These are phyloP conservation scores for Tieghemostelium lacteum DNA, from an alignment of 78 protist genomes.

Conservation along the genomic window DNA sequence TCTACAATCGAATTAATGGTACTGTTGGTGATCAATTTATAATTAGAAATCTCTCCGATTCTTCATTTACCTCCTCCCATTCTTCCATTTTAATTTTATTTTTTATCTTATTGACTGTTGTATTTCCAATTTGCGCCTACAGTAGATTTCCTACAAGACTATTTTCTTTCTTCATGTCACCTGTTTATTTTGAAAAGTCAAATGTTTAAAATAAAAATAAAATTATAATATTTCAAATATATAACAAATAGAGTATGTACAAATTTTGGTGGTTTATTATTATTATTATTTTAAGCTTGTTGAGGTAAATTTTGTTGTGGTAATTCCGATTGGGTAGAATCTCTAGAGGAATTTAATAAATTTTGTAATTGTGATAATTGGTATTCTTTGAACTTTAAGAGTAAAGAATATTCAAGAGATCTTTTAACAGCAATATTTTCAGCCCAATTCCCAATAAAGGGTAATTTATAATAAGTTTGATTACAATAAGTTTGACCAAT, in stretches of 20 bases:
- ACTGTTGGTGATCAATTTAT: slow-evolving; percentile 29
- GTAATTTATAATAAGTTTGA: neutral
- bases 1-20: slow-evolving; percentile 30
- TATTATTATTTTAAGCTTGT: no score
- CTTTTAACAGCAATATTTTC: slow-evolving; percentile 8
- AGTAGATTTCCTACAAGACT: slow-evolving; percentile 9
- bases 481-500: neutral
- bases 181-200: no score
- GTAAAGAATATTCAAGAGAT: slow-evolving; percentile 1
- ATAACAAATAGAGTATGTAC: no score
- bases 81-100: slow-evolving; percentile 5
- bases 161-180: neutral
- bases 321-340: no score
- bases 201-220: no score
- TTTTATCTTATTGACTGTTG: slow-evolving; percentile 9
- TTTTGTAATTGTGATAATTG: no score
- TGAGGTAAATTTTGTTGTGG: no score
- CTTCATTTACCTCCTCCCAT: neutral
- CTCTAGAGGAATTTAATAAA: no score
- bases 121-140: slow-evolving; percentile 70
- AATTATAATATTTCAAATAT: no score
- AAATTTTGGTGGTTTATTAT: no score
- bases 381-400: neutral
- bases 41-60: slow-evolving; percentile 3
- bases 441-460: slow-evolving; percentile 7